These are phyloP conservation scores for Globisporangium nagaii DNA, from an alignment of 352 stramenopile species.

Conservation along the genomic window DNA sequence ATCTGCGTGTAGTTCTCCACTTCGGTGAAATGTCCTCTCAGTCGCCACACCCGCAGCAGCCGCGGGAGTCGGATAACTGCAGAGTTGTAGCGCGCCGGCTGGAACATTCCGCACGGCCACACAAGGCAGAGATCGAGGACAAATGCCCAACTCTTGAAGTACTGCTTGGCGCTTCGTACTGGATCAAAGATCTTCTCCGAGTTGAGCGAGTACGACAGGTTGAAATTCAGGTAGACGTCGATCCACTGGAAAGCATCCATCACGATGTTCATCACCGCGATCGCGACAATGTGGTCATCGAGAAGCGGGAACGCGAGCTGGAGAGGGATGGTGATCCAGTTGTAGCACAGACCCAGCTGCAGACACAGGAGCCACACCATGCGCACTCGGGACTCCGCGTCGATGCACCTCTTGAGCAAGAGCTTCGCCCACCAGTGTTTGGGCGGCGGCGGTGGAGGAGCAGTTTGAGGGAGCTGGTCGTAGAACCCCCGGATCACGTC, in stretches of 20 bases:
- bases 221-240: constrained; percentile 44
- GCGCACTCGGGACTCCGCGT: constrained; percentile 29
- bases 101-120: constrained; percentile 36
- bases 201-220: constrained; percentile 43
- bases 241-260: constrained; percentile 33
- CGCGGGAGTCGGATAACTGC: constrained; percentile 23
- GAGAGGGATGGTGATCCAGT: constrained; percentile 44
- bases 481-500: constrained; percentile 59
- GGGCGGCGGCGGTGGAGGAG: constrained; percentile 2
- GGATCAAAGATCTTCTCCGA: constrained; percentile 39
- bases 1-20: constrained; percentile 31
- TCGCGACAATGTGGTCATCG: constrained; percentile 19
- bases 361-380: constrained; percentile 47
- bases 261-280: constrained; percentile 26
- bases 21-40: constrained; percentile 31
- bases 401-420: constrained; percentile 25
- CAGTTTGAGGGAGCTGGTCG: constrained; percentile 31
- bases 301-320: constrained; percentile 43
- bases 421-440: constrained; percentile 32
- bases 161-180: constrained; percentile 28
- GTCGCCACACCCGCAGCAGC: constrained; percentile 27
- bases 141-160: constrained; percentile 25
- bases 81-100: constrained; percentile 11
- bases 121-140: constrained; percentile 24
- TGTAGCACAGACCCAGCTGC: constrained; percentile 37